phyloP scores from a whole-genome alignment of 495 filamentous ascomycete species.

The Penicillium cinerascens region DNA sequence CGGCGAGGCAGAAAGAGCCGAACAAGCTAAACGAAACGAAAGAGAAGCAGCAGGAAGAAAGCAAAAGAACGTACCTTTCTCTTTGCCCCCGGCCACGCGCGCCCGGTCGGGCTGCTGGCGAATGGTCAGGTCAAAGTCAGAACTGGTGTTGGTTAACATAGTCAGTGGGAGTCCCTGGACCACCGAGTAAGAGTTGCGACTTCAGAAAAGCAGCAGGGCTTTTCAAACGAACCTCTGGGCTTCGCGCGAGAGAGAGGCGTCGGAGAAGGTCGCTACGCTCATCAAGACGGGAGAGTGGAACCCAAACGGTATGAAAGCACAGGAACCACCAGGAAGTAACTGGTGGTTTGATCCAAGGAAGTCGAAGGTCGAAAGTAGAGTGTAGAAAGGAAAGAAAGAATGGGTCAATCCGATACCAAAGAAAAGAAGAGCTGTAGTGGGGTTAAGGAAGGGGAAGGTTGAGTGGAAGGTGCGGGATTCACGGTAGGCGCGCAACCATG shows the following conservation, averaged over 20 bases:
- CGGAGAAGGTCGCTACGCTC: slow-evolving; percentile 46
- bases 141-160: slow-evolving; percentile 43
- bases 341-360: slow-evolving; percentile 8
- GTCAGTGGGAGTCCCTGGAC: slow-evolving; percentile 38
- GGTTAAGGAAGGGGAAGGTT: not conserved
- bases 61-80: slow-evolving; percentile 51
- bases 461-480: slow-evolving; percentile 12
- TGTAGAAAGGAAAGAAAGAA: slow-evolving; percentile 16
- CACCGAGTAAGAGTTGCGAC: slow-evolving; percentile 32
- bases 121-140: slow-evolving; percentile 60
- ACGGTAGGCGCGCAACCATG: slow-evolving; percentile 12
- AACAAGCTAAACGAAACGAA: not conserved
- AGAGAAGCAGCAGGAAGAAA: not conserved
- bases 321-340: slow-evolving; percentile 4
- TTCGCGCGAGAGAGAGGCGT: slow-evolving; percentile 46
- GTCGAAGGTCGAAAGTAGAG: slow-evolving; percentile 1
- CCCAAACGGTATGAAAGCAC: slow-evolving; percentile 4
- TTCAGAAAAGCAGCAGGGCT: slow-evolving; percentile 2
- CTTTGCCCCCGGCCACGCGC: slow-evolving; percentile 68
- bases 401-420: slow-evolving; percentile 4
- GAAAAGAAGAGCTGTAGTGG: slow-evolving; percentile 2
- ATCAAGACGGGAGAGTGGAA: slow-evolving; percentile 38
- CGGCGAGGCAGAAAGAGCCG: not conserved
- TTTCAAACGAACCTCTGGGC: slow-evolving; percentile 33
- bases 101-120: slow-evolving; percentile 65